These are phyloP conservation scores for Reticulascus tulasneorum DNA, from an alignment of 2,329 filamentous ascomycete genomes.

Conservation along the genomic window DNA sequence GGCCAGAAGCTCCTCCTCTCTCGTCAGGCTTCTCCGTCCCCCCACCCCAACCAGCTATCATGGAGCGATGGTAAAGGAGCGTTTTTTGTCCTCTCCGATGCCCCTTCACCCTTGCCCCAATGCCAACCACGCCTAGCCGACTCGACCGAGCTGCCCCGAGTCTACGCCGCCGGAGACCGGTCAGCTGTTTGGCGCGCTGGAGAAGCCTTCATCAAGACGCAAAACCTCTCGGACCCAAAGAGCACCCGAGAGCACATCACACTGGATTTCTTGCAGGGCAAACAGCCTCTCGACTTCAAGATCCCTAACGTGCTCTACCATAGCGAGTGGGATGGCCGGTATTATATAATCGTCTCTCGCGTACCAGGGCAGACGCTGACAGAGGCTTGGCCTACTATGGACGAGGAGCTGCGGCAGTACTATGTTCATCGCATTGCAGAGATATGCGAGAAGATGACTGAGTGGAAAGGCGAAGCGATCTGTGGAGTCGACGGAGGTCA, in stretches of 20 bases:
- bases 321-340: slow-evolving; percentile 16
- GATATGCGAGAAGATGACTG: slow-evolving; percentile 10
- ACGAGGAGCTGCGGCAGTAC: slow-evolving; percentile 15
- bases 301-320: slow-evolving; percentile 16
- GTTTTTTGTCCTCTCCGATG: slow-evolving; percentile 3
- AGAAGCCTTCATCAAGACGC: slow-evolving; percentile 16
- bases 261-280: slow-evolving; percentile 4
- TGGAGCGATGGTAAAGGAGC: slow-evolving; percentile 6
- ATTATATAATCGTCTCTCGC: slow-evolving; percentile 20
- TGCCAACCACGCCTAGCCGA: neutral
- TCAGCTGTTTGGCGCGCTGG: slow-evolving; percentile 16
- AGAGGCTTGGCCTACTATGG: slow-evolving; percentile 19
- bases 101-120: neutral
- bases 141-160: slow-evolving; percentile 1
- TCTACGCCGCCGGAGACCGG: slow-evolving; percentile 5
- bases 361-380: slow-evolving; percentile 21
- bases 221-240: slow-evolving; percentile 2
- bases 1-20: slow-evolving; percentile 8
- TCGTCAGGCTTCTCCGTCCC: neutral
- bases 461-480: slow-evolving; percentile 7
- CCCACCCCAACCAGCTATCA: too few species aligned
- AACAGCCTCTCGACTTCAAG: slow-evolving; percentile 11
- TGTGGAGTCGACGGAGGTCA: slow-evolving; percentile 13
- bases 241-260: slow-evolving; percentile 16
- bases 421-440: slow-evolving; percentile 17